Percentiles rank a stretch among this genome's conserved stretches.
These are phyloP conservation scores for Stagonosporopsis chrysanthemi DNA, from an alignment of 2,329 filamentous ascomycete species.

Conservation along the genomic window DNA sequence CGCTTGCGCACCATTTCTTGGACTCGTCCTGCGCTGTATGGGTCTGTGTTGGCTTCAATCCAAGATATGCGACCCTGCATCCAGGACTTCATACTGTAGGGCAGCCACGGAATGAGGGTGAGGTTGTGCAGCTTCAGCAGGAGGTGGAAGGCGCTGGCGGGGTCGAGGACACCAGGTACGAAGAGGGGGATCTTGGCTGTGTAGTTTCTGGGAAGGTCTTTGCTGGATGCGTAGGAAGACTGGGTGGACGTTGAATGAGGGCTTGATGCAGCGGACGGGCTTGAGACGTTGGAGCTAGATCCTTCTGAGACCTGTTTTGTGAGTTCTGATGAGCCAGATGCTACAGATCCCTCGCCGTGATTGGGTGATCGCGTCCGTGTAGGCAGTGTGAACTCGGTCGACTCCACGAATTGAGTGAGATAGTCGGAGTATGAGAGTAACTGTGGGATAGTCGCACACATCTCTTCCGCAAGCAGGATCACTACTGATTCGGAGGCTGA, in stretches of 20 bases:
- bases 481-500: conserved; percentile 23
- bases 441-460: conserved; percentile 37
- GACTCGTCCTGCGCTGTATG: conserved; percentile 23
- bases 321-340: background rate
- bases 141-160: conserved; percentile 30
- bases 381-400: conserved; percentile 4
- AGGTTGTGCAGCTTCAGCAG: conserved; percentile 32
- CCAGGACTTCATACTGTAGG: conserved; percentile 24
- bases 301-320: background rate
- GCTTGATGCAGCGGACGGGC: background rate
- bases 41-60: conserved; percentile 23
- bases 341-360: background rate
- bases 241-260: background rate
- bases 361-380: conserved; percentile 1
- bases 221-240: conserved; percentile 10
- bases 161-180: conserved; percentile 9
- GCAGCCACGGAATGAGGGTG: conserved; percentile 16
- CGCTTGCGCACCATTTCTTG: conserved; percentile 20
- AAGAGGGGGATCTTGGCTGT: conserved; percentile 4
- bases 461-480: conserved; percentile 26
- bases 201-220: background rate
- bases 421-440: conserved; percentile 23
- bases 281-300: conserved; percentile 5
- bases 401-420: conserved; percentile 2
- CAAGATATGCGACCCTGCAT: conserved; percentile 25